These are phyloP conservation scores for Fusarium mexicanum DNA, from an alignment of 2,329 filamentous ascomycete species.

Conservation along the genomic window DNA sequence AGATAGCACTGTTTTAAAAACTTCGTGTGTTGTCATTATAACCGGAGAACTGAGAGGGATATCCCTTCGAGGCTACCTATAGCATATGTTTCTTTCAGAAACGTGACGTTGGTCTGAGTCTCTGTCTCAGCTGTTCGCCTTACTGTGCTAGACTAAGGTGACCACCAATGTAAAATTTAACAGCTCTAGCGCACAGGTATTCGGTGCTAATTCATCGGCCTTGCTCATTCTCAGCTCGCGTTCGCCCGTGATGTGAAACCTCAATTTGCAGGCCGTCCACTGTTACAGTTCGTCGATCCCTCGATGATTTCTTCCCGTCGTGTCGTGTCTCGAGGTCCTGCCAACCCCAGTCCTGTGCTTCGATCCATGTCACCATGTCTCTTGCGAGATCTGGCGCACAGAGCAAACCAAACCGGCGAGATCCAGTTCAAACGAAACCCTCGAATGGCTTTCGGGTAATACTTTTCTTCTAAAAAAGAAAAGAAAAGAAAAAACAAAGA, in stretches of 20 bases:
- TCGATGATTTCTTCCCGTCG: conserved; percentile 21
- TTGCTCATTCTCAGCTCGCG: conserved; percentile 39
- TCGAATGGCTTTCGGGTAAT: conserved; percentile 8
- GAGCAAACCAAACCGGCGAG: conserved; percentile 35
- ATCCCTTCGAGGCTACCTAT: background rate
- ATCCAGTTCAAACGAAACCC: conserved; percentile 37
- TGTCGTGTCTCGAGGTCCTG: conserved; percentile 29
- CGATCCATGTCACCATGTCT: conserved; percentile 39
- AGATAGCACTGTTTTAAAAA: background rate
- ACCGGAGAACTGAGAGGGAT: too few species aligned
- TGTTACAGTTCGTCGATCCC: conserved; percentile 23
- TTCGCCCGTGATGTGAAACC: conserved; percentile 43
- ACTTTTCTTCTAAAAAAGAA: background rate
- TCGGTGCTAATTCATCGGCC: conserved; percentile 9
- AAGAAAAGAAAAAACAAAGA: background rate
- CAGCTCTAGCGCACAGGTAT: conserved; percentile 6
- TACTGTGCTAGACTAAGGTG: conserved; percentile 5
- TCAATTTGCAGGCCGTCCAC: conserved; percentile 23
- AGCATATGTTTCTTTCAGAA: background rate
- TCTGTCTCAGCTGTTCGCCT: conserved; percentile 34
- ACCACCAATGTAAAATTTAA: conserved; percentile 19
- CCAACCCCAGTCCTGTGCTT: conserved; percentile 37
- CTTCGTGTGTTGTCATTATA: background rate
- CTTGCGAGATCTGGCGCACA: conserved; percentile 42
- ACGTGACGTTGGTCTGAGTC: background rate